These are phyloP conservation scores for Capsicum chinense DNA, from an alignment of 257 asterid species.

Conservation along the genomic window DNA sequence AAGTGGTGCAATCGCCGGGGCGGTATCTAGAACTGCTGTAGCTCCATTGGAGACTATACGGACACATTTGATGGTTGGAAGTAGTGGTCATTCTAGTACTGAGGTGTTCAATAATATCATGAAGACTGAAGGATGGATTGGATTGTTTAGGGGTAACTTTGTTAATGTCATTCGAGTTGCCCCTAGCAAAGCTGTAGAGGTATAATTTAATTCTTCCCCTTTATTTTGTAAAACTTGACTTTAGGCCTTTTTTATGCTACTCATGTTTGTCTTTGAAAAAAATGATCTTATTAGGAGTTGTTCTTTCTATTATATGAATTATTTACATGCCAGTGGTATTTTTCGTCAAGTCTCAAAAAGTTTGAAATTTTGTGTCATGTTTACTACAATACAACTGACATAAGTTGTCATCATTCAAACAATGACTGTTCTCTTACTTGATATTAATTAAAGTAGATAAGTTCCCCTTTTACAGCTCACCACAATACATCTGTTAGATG, in stretches of 20 bases:
- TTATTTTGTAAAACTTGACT: constrained; percentile 5
- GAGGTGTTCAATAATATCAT: constrained; percentile 84
- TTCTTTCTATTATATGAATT: background rate
- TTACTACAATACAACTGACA: background rate
- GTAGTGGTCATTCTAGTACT: constrained; percentile 68
- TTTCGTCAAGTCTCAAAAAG: background rate
- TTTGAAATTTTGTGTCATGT: background rate
- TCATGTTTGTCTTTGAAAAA: background rate
- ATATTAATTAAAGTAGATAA: background rate
- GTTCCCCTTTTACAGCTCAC: background rate
- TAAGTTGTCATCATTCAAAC: background rate
- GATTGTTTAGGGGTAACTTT: constrained; percentile 58
- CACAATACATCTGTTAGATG: background rate
- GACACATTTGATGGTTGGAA: constrained; percentile 98
- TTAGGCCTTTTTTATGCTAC: background rate
- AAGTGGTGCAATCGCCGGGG: constrained; percentile 94
- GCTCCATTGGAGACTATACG: constrained; percentile 96
- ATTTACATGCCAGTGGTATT: background rate
- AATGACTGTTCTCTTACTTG: background rate
- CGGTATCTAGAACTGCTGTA: constrained; percentile 86
- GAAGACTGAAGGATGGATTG: constrained; percentile 86
- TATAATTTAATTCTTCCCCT: constrained; percentile 30
- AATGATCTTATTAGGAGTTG: background rate
- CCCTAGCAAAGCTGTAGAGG: constrained; percentile 96
- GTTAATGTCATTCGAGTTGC: too few species aligned